Percentiles rank a stretch among this genome's conserved stretches.
These are phyloP conservation scores for Geranium brycei DNA, from an alignment of 345 rosid genomes.

Conservation along the genomic window DNA sequence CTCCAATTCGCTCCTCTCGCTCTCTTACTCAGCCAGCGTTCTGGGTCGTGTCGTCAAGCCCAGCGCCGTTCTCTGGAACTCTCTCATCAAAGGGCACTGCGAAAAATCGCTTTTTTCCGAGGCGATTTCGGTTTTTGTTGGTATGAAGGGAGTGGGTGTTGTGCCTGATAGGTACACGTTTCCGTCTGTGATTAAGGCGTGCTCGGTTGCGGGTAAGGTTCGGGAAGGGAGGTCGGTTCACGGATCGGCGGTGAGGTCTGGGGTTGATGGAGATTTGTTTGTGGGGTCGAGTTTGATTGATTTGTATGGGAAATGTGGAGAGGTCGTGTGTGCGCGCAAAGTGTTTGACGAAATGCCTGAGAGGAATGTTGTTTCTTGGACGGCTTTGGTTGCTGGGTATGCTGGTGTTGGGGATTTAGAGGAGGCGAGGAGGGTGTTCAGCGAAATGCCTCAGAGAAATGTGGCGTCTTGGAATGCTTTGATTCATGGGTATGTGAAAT, in stretches of 20 bases:
- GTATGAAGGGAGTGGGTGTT: conserved; percentile 33
- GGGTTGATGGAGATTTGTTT: conserved; percentile 31
- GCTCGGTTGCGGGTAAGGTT: conserved; percentile 25
- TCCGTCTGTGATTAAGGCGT: conserved; percentile 41
- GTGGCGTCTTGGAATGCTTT: conserved; percentile 51
- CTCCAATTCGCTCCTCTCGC: conserved; percentile 19
- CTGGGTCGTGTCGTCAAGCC: conserved; percentile 38
- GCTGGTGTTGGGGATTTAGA: conserved; percentile 31
- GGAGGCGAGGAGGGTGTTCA: conserved; percentile 37
- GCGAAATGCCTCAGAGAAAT: conserved; percentile 46
- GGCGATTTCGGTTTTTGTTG: conserved; percentile 31
- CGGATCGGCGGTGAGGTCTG: conserved; percentile 32
- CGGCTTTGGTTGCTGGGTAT: conserved; percentile 52
- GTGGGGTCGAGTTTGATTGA: conserved; percentile 56
- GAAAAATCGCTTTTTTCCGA: conserved; percentile 16
- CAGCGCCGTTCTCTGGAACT: conserved; percentile 44
- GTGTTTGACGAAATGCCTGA: conserved; percentile 48
- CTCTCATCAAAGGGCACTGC: conserved; percentile 33
- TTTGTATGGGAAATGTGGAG: conserved; percentile 48
- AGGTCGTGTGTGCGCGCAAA: conserved; percentile 36
- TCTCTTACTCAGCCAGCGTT: conserved; percentile 34
- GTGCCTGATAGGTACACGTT: conserved; percentile 44
- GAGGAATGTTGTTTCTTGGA: conserved; percentile 63
- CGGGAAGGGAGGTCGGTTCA: conserved; percentile 41
- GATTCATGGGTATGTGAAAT: conserved; percentile 36